Percentiles rank a stretch among this genome's conserved stretches.
phyloP scores from a whole-genome alignment of 129 eudicot genomes.

The Smallanthus sonchifolius region DNA sequence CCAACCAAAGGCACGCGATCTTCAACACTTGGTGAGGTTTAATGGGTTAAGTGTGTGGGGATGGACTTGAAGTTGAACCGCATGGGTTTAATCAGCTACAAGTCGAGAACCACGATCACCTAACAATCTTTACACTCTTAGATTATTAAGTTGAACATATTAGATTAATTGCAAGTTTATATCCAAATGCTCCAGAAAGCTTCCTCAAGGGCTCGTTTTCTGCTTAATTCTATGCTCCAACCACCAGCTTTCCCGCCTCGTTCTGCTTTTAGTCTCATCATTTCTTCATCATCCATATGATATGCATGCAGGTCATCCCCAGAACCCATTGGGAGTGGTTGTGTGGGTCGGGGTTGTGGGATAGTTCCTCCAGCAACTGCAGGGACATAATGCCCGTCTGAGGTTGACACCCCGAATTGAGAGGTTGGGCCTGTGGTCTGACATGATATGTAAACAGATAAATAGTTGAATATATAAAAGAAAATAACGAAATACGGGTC shows the following conservation, averaged over 20 bases:
- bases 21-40: too few relatives aligned
- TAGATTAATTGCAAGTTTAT: conserved; percentile 16
- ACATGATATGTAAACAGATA: background rate
- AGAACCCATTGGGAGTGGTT: conserved; percentile 57
- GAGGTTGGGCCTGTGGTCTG: conserved; percentile 51
- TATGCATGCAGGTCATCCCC: conserved; percentile 51
- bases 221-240: conserved; percentile 79
- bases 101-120: conserved; percentile 10
- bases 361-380: conserved; percentile 78
- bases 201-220: conserved; percentile 92
- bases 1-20: too few relatives aligned
- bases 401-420: conserved; percentile 41
- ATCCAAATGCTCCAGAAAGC: conserved; percentile 94
- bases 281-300: conserved; percentile 77
- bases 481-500: background rate
- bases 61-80: too few relatives aligned
- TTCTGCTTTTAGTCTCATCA: conserved; percentile 71
- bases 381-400: conserved; percentile 88
- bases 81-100: background rate
- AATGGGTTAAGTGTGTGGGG: too few relatives aligned
- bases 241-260: conserved; percentile 90
- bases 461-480: background rate
- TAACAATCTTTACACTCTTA: conserved; percentile 17
- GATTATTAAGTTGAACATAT: background rate
- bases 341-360: conserved; percentile 84